phyloP scores from a whole-genome alignment of 805 yeast species.

The Candida germanica region DNA sequence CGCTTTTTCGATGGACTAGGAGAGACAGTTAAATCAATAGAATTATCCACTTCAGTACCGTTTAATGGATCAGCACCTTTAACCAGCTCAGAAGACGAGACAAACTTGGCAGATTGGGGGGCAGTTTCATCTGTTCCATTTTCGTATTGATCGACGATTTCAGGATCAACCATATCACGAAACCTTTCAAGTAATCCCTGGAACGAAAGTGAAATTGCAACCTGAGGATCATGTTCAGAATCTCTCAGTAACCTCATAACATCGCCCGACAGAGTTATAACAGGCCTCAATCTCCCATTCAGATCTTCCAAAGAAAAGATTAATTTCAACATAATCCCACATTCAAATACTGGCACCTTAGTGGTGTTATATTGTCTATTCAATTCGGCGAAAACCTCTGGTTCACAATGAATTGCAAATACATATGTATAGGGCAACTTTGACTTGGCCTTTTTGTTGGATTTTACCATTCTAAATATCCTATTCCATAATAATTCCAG shows the following conservation, averaged over 20 bases:
- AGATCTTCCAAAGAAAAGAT: background rate
- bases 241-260: background rate
- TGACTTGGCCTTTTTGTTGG: too few species aligned
- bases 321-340: background rate
- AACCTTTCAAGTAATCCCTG: conserved; percentile 1
- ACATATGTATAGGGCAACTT: conserved; percentile 1
- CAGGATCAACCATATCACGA: background rate
- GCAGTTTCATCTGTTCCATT: background rate
- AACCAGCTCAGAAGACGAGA: background rate
- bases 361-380: background rate
- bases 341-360: background rate
- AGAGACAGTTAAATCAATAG: too few species aligned
- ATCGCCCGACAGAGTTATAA: too few species aligned
- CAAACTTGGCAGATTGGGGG: background rate
- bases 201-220: background rate
- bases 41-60: too few species aligned
- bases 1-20: background rate
- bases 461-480: background rate
- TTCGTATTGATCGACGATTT: background rate
- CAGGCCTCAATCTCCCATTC: background rate
- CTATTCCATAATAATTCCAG: conserved; percentile 1
- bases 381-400: background rate
- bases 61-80: too few species aligned
- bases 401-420: conserved; percentile 2
- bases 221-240: background rate